phyloP scores from a whole-genome alignment of 140 eudicot species.

The Oenanthe javanica region DNA sequence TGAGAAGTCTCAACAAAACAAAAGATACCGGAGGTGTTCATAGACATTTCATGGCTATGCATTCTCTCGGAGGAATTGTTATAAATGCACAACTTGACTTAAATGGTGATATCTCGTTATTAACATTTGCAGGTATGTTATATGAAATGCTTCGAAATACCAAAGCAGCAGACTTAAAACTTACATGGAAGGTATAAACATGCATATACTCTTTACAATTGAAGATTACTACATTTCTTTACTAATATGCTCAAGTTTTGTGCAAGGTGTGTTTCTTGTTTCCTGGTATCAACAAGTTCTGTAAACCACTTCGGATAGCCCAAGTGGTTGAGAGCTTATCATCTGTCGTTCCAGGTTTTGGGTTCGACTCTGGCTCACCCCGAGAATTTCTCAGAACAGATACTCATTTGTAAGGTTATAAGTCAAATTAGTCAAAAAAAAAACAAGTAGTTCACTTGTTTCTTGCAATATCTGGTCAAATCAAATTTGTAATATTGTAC shows the following conservation, averaged over 20 bases:
- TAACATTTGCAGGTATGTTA: slow-evolving; percentile 53
- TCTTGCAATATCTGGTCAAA: not conserved
- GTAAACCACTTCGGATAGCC: too few relatives aligned
- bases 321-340: too few relatives aligned
- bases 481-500: too few relatives aligned
- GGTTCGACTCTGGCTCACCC: too few relatives aligned
- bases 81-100: not conserved
- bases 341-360: too few relatives aligned
- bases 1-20: not conserved
- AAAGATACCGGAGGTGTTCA: too few relatives aligned
- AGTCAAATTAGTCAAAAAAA: too few relatives aligned
- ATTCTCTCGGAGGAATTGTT: not conserved
- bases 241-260: not conserved
- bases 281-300: not conserved
- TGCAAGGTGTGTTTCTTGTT: not conserved
- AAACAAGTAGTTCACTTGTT: not conserved
- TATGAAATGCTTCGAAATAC: slow-evolving; percentile 86
- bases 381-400: too few relatives aligned
- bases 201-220: not conserved
- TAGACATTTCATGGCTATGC: not conserved
- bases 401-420: too few relatives aligned
- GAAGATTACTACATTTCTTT: not conserved
- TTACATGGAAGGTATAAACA: slow-evolving; percentile 80
- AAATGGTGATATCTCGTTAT: not conserved
- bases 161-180: slow-evolving; percentile 63